A percentile compares a stretch with the other conserved stretches of the same genome.
phyloP scores from a whole-genome alignment of 495 filamentous ascomycete species.

The Terfezia boudieri region DNA sequence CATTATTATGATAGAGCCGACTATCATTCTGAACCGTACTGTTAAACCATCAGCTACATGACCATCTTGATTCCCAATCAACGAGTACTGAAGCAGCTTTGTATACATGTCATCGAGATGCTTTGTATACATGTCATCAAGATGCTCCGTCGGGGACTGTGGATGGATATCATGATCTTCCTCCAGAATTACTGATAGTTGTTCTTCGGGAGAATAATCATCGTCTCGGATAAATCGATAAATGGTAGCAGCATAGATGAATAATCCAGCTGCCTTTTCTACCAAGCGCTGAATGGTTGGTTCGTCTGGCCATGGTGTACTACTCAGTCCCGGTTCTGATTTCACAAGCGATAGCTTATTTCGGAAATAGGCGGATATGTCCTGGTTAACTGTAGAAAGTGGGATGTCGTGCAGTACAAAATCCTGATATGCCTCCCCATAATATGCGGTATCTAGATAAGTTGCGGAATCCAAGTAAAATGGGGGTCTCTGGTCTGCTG shows the following conservation, averaged over 20 bases:
- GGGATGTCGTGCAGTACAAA: conserved; percentile 7
- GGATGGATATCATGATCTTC: background rate
- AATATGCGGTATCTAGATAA: no score
- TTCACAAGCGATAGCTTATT: background rate
- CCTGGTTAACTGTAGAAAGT: background rate
- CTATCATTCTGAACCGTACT: background rate
- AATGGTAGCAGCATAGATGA: conserved; percentile 11
- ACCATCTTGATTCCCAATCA: background rate
- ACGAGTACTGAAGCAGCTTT: background rate
- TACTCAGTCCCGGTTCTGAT: background rate
- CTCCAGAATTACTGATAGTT: background rate
- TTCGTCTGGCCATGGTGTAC: conserved; percentile 3
- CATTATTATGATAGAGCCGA: conserved; percentile 2
- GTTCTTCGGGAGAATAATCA: background rate
- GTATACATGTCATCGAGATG: conserved; percentile 1
- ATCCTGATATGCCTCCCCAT: conserved; percentile 4
- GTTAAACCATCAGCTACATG: background rate
- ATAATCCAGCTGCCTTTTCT: conserved; percentile 8
- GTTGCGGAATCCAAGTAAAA: conserved; percentile 10
- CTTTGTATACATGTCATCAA: no score
- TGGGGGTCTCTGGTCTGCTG: conserved; percentile 21
- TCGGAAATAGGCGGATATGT: background rate
- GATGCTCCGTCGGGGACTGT: background rate
- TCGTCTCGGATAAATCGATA: conserved; percentile 8
- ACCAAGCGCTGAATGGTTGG: conserved; percentile 2